These are phyloP conservation scores for Tricholoma bakamatsutake DNA, from an alignment of 768 basidiomycete species.

Conservation along the genomic window DNA sequence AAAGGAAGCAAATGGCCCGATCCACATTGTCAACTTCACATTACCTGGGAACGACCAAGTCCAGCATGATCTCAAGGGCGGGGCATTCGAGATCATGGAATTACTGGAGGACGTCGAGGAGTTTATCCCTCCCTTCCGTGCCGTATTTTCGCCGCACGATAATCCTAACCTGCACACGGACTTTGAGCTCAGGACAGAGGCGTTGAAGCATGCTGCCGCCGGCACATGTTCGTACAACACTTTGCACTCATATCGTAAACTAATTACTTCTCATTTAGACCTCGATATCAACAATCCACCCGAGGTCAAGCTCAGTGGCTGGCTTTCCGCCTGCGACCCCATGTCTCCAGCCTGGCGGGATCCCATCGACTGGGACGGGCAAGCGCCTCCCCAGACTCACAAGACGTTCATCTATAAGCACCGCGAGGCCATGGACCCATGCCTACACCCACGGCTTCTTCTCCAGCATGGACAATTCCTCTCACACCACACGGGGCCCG, in stretches of 20 bases:
- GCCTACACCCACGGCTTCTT: slow-evolving; percentile 33
- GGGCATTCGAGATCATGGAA: slow-evolving; percentile 29
- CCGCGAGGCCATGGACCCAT: slow-evolving; percentile 40
- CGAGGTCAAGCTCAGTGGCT: slow-evolving; percentile 25
- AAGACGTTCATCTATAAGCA: slow-evolving; percentile 45
- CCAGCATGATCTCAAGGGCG: slow-evolving; percentile 19
- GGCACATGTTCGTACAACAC: slow-evolving; percentile 28
- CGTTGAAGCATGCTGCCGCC: slow-evolving; percentile 30
- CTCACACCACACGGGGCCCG: slow-evolving; percentile 39
- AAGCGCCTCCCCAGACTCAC: slow-evolving; percentile 8
- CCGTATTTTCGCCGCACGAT: slow-evolving; percentile 47
- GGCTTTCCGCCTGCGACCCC: slow-evolving; percentile 34
- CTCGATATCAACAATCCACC: slow-evolving; percentile 28
- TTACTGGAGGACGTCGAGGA: slow-evolving; percentile 35
- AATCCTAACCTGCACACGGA: slow-evolving; percentile 36
- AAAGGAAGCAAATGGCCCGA: slow-evolving; percentile 23
- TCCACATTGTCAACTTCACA: slow-evolving; percentile 26
- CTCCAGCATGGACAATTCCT: slow-evolving; percentile 47
- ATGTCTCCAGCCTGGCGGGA: slow-evolving; percentile 25
- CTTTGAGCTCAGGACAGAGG: slow-evolving; percentile 27
- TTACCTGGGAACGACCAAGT: slow-evolving; percentile 17
- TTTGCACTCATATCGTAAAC: neutral
- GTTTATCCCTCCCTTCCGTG: slow-evolving; percentile 41
- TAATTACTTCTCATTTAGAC: slow-evolving; percentile 13
- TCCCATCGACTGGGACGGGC: slow-evolving; percentile 21